Base-by-base conservation (phyloP, 106 monocot species). In the Vanilla planifolia region DNA sequence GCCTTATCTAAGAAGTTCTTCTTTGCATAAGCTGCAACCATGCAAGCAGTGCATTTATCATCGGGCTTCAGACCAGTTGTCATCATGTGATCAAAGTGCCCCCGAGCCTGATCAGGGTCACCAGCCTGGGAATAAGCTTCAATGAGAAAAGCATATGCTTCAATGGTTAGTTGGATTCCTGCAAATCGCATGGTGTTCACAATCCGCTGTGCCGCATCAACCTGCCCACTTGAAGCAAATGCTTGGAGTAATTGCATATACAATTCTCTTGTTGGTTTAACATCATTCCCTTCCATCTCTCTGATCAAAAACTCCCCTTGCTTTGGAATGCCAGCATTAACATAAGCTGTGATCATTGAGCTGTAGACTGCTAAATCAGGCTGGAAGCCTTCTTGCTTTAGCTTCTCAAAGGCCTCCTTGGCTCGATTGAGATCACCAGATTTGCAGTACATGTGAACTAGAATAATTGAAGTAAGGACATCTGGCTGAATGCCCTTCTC, bases 1-100 rank as follows among this genome's bases (percentile, higher is more conserved):
- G 96, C 96, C 59, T 88, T 84, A 71, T 91, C 90, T 40, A 98
- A 63, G 32, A 69, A 45, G 63, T 98, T 98, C 30, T 78, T 88
- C 66, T 58, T 80, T 43, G 34, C 67, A 64, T 91, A 91, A 0
- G 79, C 87, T 1, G 51, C 30, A 39, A 98, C 65, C 74, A 98
- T 79, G 42, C 70, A 68, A 0, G 91, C 80, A 26, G 64, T 63
- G 51, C 84, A 91, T 1, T 62, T 55, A 65, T 98, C 96, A 56
- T 98, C 82, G 1, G 91, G 91, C 73, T 68, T 75, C 30, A 67
- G 55, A 1, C 81, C 77, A 0, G 64, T 23, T 6, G 45, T 81
- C 43, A 60, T 46, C 79, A 91, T 77, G 26, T 74, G 61, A 37
- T 98, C 81, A 60, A 91, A 98, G 37, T 56, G 66, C 8, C 63